Evolutionary conservation across 179 eudicot species (phyloP).

Genomic region (Actinidia arguta): DNA sequence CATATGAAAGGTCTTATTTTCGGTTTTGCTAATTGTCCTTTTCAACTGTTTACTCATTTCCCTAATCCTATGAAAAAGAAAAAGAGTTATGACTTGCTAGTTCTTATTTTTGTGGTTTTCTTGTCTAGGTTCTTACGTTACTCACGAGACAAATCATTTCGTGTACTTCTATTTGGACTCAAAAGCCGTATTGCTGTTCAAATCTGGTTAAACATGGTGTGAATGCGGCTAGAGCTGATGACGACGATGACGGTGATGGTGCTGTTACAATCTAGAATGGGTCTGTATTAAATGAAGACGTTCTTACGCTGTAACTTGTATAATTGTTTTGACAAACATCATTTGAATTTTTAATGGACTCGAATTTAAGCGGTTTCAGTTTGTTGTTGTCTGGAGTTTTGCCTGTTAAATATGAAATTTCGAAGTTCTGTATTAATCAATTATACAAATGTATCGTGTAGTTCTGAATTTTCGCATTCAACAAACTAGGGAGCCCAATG

Average conservation of each 20-base stretch:
- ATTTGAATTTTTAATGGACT: neutral
- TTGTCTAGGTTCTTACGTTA: constrained; percentile 85
- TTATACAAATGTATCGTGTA: too few species aligned
- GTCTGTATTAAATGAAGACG: constrained; percentile 10
- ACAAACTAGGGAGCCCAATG: too few species aligned
- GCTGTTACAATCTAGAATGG: constrained; percentile 16
- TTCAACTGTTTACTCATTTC: neutral
- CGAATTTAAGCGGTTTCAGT: neutral
- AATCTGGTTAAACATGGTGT: constrained; percentile 72
- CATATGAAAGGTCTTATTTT: neutral
- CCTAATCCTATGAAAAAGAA: neutral
- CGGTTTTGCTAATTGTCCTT: neutral
- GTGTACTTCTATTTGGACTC: constrained; percentile 93
- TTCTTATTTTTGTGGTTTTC: neutral
- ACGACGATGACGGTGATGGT: neutral
- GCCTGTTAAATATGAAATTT: neutral
- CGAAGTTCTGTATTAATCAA: too few species aligned
- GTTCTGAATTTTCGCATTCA: too few species aligned
- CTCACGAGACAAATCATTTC: constrained; percentile 96
- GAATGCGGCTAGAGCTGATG: neutral
- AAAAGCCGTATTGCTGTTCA: constrained; percentile 88
- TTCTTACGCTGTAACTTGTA: constrained; percentile 15
- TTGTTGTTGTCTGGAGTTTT: constrained; percentile 2
- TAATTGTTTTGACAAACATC: neutral
- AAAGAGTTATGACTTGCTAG: neutral